phyloP scores from a whole-genome alignment of 495 filamentous ascomycete species.

The Apodospora peruviana region DNA sequence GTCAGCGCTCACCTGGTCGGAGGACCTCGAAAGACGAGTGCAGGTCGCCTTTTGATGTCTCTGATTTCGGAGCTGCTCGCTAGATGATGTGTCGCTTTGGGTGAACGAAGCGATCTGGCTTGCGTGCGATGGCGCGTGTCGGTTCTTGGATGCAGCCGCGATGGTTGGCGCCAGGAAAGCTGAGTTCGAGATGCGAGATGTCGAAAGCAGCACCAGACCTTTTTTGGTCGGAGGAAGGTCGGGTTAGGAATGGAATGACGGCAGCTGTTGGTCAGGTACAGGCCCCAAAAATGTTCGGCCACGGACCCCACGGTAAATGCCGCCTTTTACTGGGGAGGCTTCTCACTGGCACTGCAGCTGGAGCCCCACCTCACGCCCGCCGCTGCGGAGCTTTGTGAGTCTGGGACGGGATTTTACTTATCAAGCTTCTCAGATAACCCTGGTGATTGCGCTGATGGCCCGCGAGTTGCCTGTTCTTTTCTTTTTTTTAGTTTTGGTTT shows the following conservation, averaged over 20 bases:
- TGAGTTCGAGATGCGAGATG: constrained; percentile 12
- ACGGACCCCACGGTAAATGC: constrained; percentile 26
- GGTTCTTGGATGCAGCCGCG: constrained; percentile 1
- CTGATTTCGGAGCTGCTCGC: constrained; percentile 4
- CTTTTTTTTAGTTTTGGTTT: no score
- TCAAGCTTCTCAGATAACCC: no score
- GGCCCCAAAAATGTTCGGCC: constrained; percentile 18
- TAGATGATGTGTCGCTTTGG: neutral
- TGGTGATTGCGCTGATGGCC: no score
- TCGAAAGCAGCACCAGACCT: constrained; percentile 12
- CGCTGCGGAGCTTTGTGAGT: no score
- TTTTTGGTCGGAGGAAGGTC: constrained; percentile 20
- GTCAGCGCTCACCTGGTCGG: constrained; percentile 7
- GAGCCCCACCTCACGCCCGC: no score
- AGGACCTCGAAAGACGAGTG: constrained; percentile 28
- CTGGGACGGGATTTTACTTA: no score
- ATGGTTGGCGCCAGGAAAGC: constrained; percentile 9
- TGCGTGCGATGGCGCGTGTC: constrained; percentile 10
- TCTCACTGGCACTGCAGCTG: no score
- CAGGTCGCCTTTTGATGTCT: constrained; percentile 26
- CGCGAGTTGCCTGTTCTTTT: no score
- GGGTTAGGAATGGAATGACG: constrained; percentile 23
- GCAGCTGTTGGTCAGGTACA: constrained; percentile 28
- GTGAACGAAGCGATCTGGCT: neutral
- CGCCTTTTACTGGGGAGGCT: constrained; percentile 10